Conservation (phyloP, 1,284 basidiomycete genomes). For the Ustanciosporium gigantosporum region DNA sequence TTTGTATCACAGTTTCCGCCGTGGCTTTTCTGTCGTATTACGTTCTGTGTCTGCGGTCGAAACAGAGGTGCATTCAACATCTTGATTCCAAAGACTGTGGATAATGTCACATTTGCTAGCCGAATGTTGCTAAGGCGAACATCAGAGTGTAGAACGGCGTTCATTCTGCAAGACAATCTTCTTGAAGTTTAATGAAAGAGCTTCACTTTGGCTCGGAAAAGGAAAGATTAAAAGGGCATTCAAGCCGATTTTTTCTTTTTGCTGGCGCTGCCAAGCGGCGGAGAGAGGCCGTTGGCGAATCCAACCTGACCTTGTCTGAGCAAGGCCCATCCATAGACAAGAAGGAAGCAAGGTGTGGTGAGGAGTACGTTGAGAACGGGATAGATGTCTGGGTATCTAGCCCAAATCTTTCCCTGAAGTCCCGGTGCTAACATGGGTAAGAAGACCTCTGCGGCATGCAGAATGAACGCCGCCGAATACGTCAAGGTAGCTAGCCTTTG, state of each 20-base stretch:
- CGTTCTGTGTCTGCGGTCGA: too few species aligned
- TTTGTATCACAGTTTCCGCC: too few species aligned
- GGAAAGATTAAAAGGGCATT: background rate
- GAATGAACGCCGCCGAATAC: constrained; percentile 65
- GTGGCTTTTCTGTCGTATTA: too few species aligned
- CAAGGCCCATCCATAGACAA: constrained; percentile 64
- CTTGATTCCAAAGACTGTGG: too few species aligned
- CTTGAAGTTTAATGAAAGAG: too few species aligned
- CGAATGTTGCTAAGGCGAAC: too few species aligned
- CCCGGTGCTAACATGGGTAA: constrained; percentile 54
- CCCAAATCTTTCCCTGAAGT: constrained; percentile 64
- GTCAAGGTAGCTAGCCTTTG: constrained; percentile 9
- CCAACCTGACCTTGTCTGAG: constrained; percentile 57
- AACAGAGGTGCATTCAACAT: too few species aligned
- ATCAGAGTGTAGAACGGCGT: too few species aligned
- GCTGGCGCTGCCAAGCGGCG: background rate
- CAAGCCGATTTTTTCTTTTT: background rate
- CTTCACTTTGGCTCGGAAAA: background rate
- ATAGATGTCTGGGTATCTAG: constrained; percentile 81
- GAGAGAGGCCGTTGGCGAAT: constrained; percentile 43
- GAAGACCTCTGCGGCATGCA: constrained; percentile 72
- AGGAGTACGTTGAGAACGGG: constrained; percentile 83
- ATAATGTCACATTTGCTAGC: too few species aligned
- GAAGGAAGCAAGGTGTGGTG: constrained; percentile 74
- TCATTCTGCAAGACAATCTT: too few species aligned